phyloP scores from a whole-genome alignment of 805 yeast species.

The Metschnikowia peoriensis region DNA sequence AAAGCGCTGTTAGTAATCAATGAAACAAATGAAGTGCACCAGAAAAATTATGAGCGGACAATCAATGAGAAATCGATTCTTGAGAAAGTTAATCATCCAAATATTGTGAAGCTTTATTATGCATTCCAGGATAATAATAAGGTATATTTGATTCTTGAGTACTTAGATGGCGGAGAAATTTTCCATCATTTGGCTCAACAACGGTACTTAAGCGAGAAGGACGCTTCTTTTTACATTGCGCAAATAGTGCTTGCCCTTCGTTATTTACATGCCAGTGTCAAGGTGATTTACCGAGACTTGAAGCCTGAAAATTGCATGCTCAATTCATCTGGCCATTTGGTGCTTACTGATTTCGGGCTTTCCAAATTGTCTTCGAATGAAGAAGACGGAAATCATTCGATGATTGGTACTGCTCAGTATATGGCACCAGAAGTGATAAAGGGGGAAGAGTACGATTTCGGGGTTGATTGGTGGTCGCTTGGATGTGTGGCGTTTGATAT shows the following conservation, averaged over 20 bases:
- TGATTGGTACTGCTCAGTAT: conserved; percentile 78
- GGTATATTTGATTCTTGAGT: conserved; percentile 73
- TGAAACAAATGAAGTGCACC: conserved; percentile 23
- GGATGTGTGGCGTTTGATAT: conserved; percentile 81
- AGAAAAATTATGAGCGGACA: conserved; percentile 61
- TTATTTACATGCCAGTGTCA: conserved; percentile 24
- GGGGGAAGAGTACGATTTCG: conserved; percentile 73
- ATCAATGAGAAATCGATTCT: conserved; percentile 76
- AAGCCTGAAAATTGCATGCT: conserved; percentile 49
- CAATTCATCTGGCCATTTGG: conserved; percentile 39
- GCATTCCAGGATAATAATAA: conserved; percentile 81
- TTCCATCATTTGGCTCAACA: conserved; percentile 58
- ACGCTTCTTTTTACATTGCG: conserved; percentile 20
- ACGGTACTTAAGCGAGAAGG: conserved; percentile 19
- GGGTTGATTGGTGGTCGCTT: conserved; percentile 91
- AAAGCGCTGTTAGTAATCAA: conserved; percentile 75
- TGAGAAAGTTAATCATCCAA: conserved; percentile 66
- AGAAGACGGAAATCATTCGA: conserved; percentile 45
- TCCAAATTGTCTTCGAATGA: conserved; percentile 38
- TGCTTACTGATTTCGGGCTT: conserved; percentile 45
- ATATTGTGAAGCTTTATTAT: conserved; percentile 76
- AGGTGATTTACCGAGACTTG: conserved; percentile 43
- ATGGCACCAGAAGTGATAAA: conserved; percentile 88
- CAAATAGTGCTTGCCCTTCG: conserved; percentile 20
- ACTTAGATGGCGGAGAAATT: conserved; percentile 86